Evolutionary conservation across 176 grass and related monocot species (phyloP).

Genomic region (Neostapfia colusana): DNA sequence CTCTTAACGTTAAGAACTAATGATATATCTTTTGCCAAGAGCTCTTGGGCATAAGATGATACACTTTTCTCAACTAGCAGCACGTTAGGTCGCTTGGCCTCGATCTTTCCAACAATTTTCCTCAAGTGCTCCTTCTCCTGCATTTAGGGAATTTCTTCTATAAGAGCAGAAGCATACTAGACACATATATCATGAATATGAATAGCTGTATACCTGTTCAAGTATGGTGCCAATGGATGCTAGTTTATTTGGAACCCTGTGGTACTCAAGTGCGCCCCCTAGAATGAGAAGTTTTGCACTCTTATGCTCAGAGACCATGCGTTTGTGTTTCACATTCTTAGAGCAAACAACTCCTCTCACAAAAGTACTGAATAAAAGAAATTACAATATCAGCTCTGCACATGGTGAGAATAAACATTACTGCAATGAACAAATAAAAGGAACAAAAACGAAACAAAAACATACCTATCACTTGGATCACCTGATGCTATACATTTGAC

Average conservation of each 20-base stretch:
- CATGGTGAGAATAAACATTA: constrained; percentile 7
- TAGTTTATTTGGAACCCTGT: constrained; percentile 77
- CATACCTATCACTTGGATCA: constrained; percentile 75
- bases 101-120: constrained; percentile 67
- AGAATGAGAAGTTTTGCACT: constrained; percentile 82
- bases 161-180: constrained; percentile 28
- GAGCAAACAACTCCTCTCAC: constrained; percentile 90
- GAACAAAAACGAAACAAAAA: not conserved
- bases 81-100: constrained; percentile 68
- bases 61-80: constrained; percentile 92
- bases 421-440: not conserved
- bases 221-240: constrained; percentile 81
- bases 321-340: constrained; percentile 97
- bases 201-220: constrained; percentile 62
- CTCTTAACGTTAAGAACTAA: constrained; percentile 95
- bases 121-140: constrained; percentile 87
- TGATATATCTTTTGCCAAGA: constrained; percentile 82
- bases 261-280: constrained; percentile 89
- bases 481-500: constrained; percentile 91
- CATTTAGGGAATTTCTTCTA: constrained; percentile 30
- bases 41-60: constrained; percentile 82
- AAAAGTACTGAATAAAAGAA: constrained; percentile 61
- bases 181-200: constrained; percentile 16
- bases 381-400: constrained; percentile 19
- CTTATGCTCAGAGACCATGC: constrained; percentile 83